Evolutionary conservation across 2,329 filamentous ascomycete genomes (phyloP).

Genomic region (Diaporthe capsici): DNA sequence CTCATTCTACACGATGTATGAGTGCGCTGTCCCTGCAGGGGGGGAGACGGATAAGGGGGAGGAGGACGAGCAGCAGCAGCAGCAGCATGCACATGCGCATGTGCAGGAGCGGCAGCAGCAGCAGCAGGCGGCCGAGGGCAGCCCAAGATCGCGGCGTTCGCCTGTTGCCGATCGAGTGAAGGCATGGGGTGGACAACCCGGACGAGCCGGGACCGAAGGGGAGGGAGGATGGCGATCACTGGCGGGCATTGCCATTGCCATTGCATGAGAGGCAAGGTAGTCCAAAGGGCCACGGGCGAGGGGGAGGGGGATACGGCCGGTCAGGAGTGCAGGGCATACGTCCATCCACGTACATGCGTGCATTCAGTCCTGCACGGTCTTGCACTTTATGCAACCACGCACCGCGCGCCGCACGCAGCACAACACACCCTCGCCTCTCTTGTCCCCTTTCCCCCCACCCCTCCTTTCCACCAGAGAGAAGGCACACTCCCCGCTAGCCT

Average conservation of each 20-base stretch:
- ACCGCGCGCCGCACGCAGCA: conserved; percentile 27
- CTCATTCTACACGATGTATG: conserved; percentile 7
- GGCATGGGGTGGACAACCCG: neutral
- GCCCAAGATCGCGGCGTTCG: conserved; percentile 26
- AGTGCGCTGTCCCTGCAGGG: neutral
- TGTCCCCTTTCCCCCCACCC: neutral
- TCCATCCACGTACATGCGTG: conserved; percentile 9
- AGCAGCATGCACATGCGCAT: neutral
- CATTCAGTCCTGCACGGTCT: conserved; percentile 18
- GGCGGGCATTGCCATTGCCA: conserved; percentile 18
- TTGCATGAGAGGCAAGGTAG: conserved; percentile 33
- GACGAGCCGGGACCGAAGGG: conserved; percentile 9
- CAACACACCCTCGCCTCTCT: conserved; percentile 28
- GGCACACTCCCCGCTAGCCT: neutral
- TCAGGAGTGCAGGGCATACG: conserved; percentile 22
- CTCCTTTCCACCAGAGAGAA: neutral
- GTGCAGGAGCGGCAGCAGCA: conserved; percentile 27
- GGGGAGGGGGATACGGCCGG: conserved; percentile 15
- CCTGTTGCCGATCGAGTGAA: conserved; percentile 36
- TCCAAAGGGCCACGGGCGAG: neutral
- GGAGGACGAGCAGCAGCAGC: neutral
- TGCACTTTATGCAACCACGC: conserved; percentile 25
- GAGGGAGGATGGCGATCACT: conserved; percentile 23
- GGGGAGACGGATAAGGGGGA: neutral
- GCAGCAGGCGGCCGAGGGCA: conserved; percentile 24